These are phyloP conservation scores for Aspergillus sp. DNA, from an alignment of 2,329 filamentous ascomycete genomes.

Conservation along the genomic window DNA sequence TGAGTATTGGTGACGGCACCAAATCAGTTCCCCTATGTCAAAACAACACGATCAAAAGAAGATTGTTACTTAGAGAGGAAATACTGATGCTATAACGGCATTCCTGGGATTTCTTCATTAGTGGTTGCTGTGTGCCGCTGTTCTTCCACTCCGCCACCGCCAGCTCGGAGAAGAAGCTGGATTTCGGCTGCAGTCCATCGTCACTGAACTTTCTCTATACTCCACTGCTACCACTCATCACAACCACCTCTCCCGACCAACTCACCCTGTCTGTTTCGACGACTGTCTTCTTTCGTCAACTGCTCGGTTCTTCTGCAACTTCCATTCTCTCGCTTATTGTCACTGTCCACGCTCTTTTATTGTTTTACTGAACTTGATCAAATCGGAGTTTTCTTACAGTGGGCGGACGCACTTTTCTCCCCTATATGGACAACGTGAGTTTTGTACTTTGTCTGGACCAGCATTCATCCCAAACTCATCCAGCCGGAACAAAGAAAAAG, in stretches of 20 bases:
- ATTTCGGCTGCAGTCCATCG: not conserved
- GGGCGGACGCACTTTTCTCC: constrained; percentile 31
- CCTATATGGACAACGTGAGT: constrained; percentile 41
- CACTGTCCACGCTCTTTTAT: constrained; percentile 3
- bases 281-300: not conserved
- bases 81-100: too few species aligned
- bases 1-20: too few species aligned
- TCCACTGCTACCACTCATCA: not conserved
- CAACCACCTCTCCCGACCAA: not conserved
- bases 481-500: not conserved
- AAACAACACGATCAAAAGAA: too few species aligned
- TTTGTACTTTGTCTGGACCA: constrained; percentile 26
- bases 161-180: constrained; percentile 13
- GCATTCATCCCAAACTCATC: too few species aligned
- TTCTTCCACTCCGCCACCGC: constrained; percentile 19
- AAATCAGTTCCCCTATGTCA: too few species aligned
- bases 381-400: constrained; percentile 20
- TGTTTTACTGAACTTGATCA: constrained; percentile 5
- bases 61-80: too few species aligned
- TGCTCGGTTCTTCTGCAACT: constrained; percentile 8
- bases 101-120: too few species aligned
- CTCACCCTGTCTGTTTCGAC: not conserved
- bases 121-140: not conserved
- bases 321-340: constrained; percentile 13
- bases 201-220: not conserved